Conservation (phyloP, 2,329 filamentous ascomycete species). For the Pleurostoma richardsiae region DNA sequence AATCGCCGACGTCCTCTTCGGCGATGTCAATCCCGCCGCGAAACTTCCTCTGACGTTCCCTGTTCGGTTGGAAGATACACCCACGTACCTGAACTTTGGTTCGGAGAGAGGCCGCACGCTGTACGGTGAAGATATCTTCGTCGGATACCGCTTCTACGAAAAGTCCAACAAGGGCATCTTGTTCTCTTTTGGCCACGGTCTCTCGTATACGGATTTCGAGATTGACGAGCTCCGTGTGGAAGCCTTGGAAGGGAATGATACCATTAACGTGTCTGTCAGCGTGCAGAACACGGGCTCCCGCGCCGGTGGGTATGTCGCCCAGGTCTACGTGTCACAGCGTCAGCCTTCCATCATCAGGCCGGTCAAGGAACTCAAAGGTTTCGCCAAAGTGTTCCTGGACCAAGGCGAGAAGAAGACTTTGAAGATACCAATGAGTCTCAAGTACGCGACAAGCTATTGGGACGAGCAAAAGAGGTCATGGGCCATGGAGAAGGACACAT, state of each 20-base stretch:
- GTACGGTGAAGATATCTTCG: constrained; percentile 49
- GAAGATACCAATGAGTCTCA: not conserved
- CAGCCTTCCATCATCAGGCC: constrained; percentile 24
- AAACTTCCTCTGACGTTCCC: constrained; percentile 75
- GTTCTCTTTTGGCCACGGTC: constrained; percentile 48
- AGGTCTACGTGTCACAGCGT: constrained; percentile 21
- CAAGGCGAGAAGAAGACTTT: constrained; percentile 13
- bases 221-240: not conserved
- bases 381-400: constrained; percentile 32
- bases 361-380: constrained; percentile 36
- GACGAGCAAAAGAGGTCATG: not conserved
- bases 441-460: not conserved
- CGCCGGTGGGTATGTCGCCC: constrained; percentile 20
- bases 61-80: constrained; percentile 61
- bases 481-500: not conserved
- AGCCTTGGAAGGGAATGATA: not conserved
- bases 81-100: constrained; percentile 70
- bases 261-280: constrained; percentile 35
- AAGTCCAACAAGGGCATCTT: constrained; percentile 41
- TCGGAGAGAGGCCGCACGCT: constrained; percentile 66
- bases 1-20: constrained; percentile 58
- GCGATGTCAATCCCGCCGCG: constrained; percentile 59
- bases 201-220: constrained; percentile 20
- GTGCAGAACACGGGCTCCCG: constrained; percentile 22
- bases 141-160: constrained; percentile 54